Percentiles rank a stretch among this genome's conserved stretches.
Evolutionary conservation across 371 early-diverging fungal species (phyloP).

Genomic region (Parasitella parasitica): DNA sequence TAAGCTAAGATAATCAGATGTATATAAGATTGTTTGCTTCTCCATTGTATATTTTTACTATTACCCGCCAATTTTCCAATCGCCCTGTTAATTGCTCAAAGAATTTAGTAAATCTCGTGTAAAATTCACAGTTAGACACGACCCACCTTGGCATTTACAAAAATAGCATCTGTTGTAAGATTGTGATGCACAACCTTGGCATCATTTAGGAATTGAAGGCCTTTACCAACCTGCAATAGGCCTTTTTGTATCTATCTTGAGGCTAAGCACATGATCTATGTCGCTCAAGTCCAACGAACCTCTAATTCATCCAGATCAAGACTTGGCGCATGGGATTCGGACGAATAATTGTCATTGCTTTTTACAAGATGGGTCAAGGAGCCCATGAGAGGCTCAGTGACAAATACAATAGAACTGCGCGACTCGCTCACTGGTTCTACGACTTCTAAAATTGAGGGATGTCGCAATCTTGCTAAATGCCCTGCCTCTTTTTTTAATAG

Average conservation of each 20-base stretch:
- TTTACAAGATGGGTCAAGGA: constrained; percentile 69
- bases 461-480: constrained; percentile 77
- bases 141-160: constrained; percentile 73
- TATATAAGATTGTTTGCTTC: neutral
- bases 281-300: constrained; percentile 24
- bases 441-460: constrained; percentile 81
- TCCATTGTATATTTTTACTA: neutral
- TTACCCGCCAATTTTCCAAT: constrained; percentile 90
- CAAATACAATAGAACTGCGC: constrained; percentile 74
- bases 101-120: neutral
- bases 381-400: constrained; percentile 74
- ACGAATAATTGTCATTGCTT: constrained; percentile 49
- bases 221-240: constrained; percentile 77
- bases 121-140: neutral
- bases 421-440: constrained; percentile 82
- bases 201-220: constrained; percentile 71
- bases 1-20: constrained; percentile 38
- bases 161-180: constrained; percentile 73
- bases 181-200: constrained; percentile 80
- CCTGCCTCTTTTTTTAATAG: constrained; percentile 65
- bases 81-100: constrained; percentile 58
- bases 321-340: constrained; percentile 29
- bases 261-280: neutral
- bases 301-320: constrained; percentile 79
- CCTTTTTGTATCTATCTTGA: constrained; percentile 76